Percentiles rank a stretch among this genome's conserved stretches.
phyloP scores from a whole-genome alignment of 2,329 filamentous ascomycete species.

The Fusarium nelsonii region DNA sequence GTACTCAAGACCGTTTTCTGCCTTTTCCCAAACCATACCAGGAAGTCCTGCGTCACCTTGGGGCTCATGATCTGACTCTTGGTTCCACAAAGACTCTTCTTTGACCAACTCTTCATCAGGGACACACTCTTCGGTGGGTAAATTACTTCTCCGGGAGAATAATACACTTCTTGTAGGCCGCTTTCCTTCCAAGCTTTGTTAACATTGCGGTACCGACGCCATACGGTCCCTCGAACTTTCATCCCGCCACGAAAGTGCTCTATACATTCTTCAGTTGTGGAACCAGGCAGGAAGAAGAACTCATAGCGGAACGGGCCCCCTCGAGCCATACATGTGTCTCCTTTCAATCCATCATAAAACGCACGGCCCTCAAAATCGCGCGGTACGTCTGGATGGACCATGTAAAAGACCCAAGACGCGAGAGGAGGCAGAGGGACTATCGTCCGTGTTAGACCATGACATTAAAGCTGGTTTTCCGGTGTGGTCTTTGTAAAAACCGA shows the following conservation, averaged over 20 bases:
- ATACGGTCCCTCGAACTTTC: conserved; percentile 13
- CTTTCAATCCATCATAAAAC: not conserved
- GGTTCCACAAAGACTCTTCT: too few species aligned
- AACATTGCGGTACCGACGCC: conserved; percentile 14
- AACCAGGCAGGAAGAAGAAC: conserved; percentile 8
- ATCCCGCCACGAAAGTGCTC: conserved; percentile 11
- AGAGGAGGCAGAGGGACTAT: not conserved
- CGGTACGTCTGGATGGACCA: not conserved
- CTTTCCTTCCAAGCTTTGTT: conserved; percentile 4
- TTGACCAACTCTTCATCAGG: too few species aligned
- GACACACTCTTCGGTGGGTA: too few species aligned
- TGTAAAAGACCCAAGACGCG: not conserved
- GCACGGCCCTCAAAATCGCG: not conserved
- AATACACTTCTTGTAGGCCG: not conserved
- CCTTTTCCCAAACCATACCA: too few species aligned
- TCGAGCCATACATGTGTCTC: not conserved
- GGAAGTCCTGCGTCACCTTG: too few species aligned
- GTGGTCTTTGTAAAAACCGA: too few species aligned
- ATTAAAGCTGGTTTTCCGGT: not conserved
- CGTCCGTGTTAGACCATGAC: not conserved
- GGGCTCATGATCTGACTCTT: too few species aligned
- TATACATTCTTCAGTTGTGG: conserved; percentile 8
- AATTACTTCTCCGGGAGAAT: too few species aligned
- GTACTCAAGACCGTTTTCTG: too few species aligned
- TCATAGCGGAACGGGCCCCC: not conserved